Conservation (phyloP, 1,284 basidiomycete genomes). For the Apiotrichum gracile region DNA sequence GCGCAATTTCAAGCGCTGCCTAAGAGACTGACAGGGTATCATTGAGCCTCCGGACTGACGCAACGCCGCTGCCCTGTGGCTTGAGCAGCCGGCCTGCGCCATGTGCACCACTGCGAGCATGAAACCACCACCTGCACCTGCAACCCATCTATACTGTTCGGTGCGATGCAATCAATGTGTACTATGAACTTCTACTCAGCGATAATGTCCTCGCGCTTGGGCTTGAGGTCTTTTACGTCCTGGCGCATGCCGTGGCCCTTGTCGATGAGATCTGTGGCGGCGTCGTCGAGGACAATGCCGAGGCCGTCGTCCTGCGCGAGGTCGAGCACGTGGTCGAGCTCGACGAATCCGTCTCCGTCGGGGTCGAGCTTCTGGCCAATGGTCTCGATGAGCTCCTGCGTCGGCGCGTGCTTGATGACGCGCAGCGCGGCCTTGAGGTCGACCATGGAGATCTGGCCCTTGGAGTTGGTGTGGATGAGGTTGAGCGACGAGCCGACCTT, state of each 20-base stretch:
- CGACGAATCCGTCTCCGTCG: constrained; percentile 89
- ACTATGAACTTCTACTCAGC: constrained; percentile 25
- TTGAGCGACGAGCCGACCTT: constrained; percentile 87
- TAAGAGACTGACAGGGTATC: too few species aligned
- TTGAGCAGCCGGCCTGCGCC: too few species aligned
- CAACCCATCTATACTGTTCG: too few species aligned
- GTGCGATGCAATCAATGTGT: too few species aligned
- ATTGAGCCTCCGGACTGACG: too few species aligned
- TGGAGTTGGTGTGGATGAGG: constrained; percentile 85
- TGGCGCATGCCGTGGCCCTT: constrained; percentile 45
- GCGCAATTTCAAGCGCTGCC: too few species aligned
- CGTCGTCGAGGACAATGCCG: constrained; percentile 38
- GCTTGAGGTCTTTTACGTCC: constrained; percentile 41
- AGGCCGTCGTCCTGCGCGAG: constrained; percentile 48
- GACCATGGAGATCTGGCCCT: constrained; percentile 83
- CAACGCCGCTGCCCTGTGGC: too few species aligned
- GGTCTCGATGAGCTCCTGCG: constrained; percentile 80
- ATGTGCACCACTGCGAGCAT: too few species aligned
- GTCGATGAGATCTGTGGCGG: constrained; percentile 38
- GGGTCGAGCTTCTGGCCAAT: constrained; percentile 92
- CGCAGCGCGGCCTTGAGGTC: constrained; percentile 86
- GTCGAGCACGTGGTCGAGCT: constrained; percentile 48
- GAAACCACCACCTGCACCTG: too few species aligned
- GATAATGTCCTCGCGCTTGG: constrained; percentile 46
- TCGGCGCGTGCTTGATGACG: constrained; percentile 89